Base-by-base conservation (phyloP, 306 rosid genomes). In the Cicer chorassanicum region DNA sequence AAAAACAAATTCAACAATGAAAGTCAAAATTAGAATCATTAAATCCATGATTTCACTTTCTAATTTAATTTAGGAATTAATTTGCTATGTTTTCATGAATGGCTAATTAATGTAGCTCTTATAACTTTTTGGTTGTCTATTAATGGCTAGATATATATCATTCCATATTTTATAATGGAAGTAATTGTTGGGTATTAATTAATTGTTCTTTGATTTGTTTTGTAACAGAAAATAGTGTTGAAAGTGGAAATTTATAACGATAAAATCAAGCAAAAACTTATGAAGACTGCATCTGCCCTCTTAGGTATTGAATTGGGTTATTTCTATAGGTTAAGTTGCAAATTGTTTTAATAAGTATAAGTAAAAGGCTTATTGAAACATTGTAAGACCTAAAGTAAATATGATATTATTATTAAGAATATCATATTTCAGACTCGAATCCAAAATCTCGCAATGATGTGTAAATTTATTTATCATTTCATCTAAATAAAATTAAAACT, bases 231-330 rank as follows among this genome's bases (percentile, higher is more conserved):
- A 16, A 6, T 65, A 9, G 51, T 65, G n/a, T 42, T 65, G 70
- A 65, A 65, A 51, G 16, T 65, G n/a, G 34, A 42, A 3, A 5
- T 41, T 41, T 3, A 65, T 42, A 44, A 65, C 16, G 70, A 65
- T 16, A 65, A 1, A 65, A 65, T 65, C 14, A 65, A 65, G 51
- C 36, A 65, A 65, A 65, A 42, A 65, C 10, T 42, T 9, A 65
- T 65, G 70, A 65, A 65, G 36, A 65, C 51, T 2, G 50, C 39
- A 16, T 65, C 70, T 16, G 18, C 15, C 9, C 53, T 65, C 16
- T 42, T 34, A 65, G 53, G 70, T 63, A 63, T 24, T 2, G 34
- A 24, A 19, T 19, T 19, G 21, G 21, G 21, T 19, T 19, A 19
- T 19, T 19, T 19, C 21, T 19, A 19, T 19, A 19, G 21, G 21